Evolutionary conservation across 345 rosid genomes (phyloP).

Genomic region (Syzygium aromaticum): DNA sequence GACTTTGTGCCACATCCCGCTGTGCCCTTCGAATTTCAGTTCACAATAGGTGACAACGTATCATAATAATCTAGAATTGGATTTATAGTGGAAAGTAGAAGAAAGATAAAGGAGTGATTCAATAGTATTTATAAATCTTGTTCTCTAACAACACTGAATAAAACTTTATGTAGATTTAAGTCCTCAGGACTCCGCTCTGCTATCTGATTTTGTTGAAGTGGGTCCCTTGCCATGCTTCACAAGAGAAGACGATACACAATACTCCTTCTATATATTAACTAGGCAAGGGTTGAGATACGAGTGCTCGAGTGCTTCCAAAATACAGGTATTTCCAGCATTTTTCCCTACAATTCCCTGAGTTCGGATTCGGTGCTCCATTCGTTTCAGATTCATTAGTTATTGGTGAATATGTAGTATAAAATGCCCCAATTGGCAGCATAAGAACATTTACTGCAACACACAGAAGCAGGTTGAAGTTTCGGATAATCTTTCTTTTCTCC

Average conservation of each 20-base stretch:
- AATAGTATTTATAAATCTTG: background rate
- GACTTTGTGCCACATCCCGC: background rate
- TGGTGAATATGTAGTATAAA: background rate
- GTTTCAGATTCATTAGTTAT: background rate
- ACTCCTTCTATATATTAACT: constrained; percentile 66
- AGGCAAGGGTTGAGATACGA: constrained; percentile 75
- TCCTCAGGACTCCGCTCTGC: constrained; percentile 85
- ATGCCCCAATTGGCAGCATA: background rate
- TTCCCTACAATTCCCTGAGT: background rate
- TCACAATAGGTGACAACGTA: background rate
- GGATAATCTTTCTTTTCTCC: background rate
- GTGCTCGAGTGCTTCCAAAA: constrained; percentile 64
- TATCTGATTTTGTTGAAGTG: constrained; percentile 75
- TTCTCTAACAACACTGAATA: background rate
- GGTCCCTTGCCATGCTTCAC: constrained; percentile 57
- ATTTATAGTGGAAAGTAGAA: background rate
- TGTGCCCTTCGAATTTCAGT: background rate
- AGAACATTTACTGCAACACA: background rate
- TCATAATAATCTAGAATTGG: background rate
- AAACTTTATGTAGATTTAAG: constrained; percentile 64
- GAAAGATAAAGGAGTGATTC: background rate
- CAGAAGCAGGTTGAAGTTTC: background rate
- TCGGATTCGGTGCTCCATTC: background rate
- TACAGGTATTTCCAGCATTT: constrained; percentile 38
- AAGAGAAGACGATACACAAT: constrained; percentile 46